A percentile compares a stretch with the other conserved stretches of the same genome.
Evolutionary conservation across 1,139 yeast species (phyloP).

Genomic region (Candida sp.): DNA sequence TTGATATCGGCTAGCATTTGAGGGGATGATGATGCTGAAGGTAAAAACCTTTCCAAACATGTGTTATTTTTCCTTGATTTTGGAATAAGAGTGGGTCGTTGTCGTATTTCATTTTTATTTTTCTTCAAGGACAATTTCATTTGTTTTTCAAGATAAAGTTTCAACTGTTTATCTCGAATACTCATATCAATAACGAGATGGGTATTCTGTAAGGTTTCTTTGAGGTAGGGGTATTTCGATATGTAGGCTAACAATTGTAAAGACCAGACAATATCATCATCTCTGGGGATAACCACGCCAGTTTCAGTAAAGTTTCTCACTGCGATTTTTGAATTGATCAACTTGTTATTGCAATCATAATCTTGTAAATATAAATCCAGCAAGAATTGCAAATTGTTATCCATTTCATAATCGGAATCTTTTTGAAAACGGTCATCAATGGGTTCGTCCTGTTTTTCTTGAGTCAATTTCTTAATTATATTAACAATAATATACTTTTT

Average conservation of each 20-base stretch:
- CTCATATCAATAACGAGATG: conserved; percentile 58
- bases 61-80: conserved; percentile 26
- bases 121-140: conserved; percentile 32
- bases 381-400: conserved; percentile 38
- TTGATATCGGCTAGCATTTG: conserved; percentile 36
- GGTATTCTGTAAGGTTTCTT: conserved; percentile 70
- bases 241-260: conserved; percentile 88
- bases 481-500: conserved; percentile 35
- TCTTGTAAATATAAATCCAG: conserved; percentile 42
- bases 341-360: conserved; percentile 22
- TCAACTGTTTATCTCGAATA: conserved; percentile 43
- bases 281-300: conserved; percentile 81
- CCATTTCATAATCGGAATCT: conserved; percentile 42
- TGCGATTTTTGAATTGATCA: conserved; percentile 29
- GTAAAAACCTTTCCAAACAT: conserved; percentile 26
- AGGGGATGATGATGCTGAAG: conserved; percentile 41
- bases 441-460: conserved; percentile 34
- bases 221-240: conserved; percentile 82
- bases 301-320: conserved; percentile 67
- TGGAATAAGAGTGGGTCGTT: conserved; percentile 35
- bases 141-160: conserved; percentile 36
- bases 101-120: conserved; percentile 19
- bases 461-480: conserved; percentile 35
- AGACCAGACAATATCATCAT: conserved; percentile 94
- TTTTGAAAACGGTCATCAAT: conserved; percentile 29